phyloP scores from a whole-genome alignment of 257 asterid species.

The Nicotiana tabacum region DNA sequence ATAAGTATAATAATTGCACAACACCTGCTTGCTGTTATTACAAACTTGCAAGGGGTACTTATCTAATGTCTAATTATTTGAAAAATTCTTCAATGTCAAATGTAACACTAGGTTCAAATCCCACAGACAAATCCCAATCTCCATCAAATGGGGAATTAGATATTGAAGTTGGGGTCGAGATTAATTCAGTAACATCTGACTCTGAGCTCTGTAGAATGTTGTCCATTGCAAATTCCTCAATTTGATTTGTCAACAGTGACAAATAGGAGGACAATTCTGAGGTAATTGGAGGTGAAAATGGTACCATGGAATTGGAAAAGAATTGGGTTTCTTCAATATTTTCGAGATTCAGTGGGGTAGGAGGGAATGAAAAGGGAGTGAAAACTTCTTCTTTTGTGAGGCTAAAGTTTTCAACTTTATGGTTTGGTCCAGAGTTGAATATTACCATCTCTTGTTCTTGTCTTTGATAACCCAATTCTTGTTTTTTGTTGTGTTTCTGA shows the following conservation, averaged over 20 bases:
- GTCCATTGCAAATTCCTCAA: slow-evolving; percentile 26
- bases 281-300: slow-evolving; percentile 38
- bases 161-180: slow-evolving; percentile 43
- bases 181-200: slow-evolving; percentile 42
- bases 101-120: slow-evolving; percentile 30
- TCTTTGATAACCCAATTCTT: slow-evolving; percentile 13
- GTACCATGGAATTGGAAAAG: slow-evolving; percentile 25
- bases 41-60: not conserved
- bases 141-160: slow-evolving; percentile 23
- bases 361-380: slow-evolving; percentile 39
- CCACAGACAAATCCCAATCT: slow-evolving; percentile 34
- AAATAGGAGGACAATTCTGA: slow-evolving; percentile 42
- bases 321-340: slow-evolving; percentile 13
- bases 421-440: slow-evolving; percentile 10
- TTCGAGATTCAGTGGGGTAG: slow-evolving; percentile 25
- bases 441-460: not conserved
- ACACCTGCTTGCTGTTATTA: not conserved
- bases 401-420: slow-evolving; percentile 27
- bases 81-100: slow-evolving; percentile 31
- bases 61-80: not conserved
- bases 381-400: slow-evolving; percentile 16
- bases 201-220: slow-evolving; percentile 27
- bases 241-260: slow-evolving; percentile 26
- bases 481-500: slow-evolving; percentile 16
- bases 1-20: not conserved